Percentiles rank a stretch among this genome's conserved stretches.
These are phyloP conservation scores for Fusarium sp. DNA, from an alignment of 2,329 filamentous ascomycete species.

Conservation along the genomic window DNA sequence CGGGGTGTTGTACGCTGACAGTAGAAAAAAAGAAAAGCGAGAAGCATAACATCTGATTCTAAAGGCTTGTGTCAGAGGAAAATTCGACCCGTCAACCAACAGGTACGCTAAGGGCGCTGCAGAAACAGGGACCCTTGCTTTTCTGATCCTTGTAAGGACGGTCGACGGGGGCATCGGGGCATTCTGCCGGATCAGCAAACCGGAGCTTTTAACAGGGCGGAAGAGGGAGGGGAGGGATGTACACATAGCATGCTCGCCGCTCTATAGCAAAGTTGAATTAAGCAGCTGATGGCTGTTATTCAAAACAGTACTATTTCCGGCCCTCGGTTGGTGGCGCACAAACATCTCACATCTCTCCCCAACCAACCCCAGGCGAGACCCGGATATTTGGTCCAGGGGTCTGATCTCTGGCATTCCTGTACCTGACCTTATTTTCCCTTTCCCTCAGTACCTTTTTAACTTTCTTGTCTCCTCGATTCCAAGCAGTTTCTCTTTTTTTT, in stretches of 20 bases:
- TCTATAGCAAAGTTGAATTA: not conserved
- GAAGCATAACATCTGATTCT: not conserved
- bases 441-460: slow-evolving; percentile 10
- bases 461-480: slow-evolving; percentile 1
- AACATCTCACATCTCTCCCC: too few relatives aligned
- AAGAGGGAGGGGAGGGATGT: not conserved
- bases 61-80: slow-evolving; percentile 2
- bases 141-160: not conserved
- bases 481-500: not conserved
- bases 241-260: not conserved
- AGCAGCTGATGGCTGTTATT: not conserved
- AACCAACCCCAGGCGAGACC: not conserved
- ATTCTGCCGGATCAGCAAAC: slow-evolving; percentile 28
- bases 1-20: not conserved
- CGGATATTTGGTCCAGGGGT: slow-evolving; percentile 15
- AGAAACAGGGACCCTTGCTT: not conserved
- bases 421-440: not conserved
- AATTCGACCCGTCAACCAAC: not conserved
- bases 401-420: not conserved
- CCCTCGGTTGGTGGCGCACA: slow-evolving; percentile 26
- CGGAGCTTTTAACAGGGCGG: not conserved
- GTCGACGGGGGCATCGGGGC: slow-evolving; percentile 9
- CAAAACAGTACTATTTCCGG: not conserved
- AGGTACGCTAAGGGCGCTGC: not conserved
- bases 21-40: not conserved